phyloP scores from a whole-genome alignment of 495 filamentous ascomycete genomes.

The Lasiosphaeria miniovina region DNA sequence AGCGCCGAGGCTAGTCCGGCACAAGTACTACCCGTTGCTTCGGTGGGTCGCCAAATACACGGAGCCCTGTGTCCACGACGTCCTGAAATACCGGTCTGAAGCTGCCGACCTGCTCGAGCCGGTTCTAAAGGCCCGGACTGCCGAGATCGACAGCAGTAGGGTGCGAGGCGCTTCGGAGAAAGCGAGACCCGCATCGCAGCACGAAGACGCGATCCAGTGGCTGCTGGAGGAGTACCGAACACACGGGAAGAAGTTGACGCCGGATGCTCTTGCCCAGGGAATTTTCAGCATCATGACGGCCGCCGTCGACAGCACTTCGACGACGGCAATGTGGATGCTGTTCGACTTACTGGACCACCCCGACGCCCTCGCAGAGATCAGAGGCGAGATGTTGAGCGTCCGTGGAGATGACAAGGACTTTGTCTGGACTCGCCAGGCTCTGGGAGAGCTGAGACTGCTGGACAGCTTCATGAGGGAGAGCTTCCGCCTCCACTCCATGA shows the following conservation, averaged over 20 bases:
- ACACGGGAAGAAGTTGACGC: constrained; percentile 1
- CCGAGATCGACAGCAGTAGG: background rate
- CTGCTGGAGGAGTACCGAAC: background rate
- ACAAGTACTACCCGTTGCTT: background rate
- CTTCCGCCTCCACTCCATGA: constrained; percentile 1
- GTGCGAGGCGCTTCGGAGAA: background rate
- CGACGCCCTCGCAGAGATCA: constrained; percentile 1
- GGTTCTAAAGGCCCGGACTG: background rate
- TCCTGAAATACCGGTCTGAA: constrained; percentile 1
- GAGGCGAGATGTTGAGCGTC: background rate
- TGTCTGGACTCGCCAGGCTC: constrained; percentile 3
- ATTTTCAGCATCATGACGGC: constrained; percentile 5
- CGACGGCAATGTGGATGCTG: constrained; percentile 3
- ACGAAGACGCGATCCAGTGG: constrained; percentile 6
- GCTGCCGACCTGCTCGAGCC: constrained; percentile 1
- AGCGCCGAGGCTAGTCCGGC: background rate
- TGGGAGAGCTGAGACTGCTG: constrained; percentile 1
- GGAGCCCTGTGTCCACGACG: constrained; percentile 1
- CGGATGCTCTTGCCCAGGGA: background rate
- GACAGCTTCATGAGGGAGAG: background rate
- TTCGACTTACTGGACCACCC: constrained; percentile 3
- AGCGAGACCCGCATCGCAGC: background rate
- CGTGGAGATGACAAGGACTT: background rate
- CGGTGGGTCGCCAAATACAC: constrained; percentile 3
- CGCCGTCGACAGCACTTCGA: constrained; percentile 5